Conservation (phyloP, 2,329 filamentous ascomycete species). For the Ophiostoma australiae region DNA sequence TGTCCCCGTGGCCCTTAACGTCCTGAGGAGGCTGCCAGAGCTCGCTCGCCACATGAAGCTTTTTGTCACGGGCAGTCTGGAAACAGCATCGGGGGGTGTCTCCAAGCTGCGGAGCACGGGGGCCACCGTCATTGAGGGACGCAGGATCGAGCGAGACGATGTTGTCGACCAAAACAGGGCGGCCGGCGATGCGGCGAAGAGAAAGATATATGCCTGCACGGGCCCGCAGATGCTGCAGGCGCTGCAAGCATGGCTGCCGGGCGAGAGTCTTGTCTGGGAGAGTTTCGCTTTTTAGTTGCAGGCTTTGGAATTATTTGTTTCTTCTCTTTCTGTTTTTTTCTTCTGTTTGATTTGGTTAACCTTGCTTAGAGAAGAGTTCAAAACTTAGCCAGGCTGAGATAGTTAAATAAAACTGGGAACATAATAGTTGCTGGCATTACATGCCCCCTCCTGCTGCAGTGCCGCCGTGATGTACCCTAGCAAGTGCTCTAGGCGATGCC, state of each 20-base stretch:
- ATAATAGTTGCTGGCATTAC: not conserved
- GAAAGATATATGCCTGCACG: constrained; percentile 50
- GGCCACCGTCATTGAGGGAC: constrained; percentile 32
- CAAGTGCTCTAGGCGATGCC: constrained; percentile 14
- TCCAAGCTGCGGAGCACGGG: constrained; percentile 28
- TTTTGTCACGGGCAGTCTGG: constrained; percentile 53
- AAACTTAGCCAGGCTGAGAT: not conserved
- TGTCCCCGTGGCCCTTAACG: constrained; percentile 56
- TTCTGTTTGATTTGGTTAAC: not conserved
- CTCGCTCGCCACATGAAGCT: constrained; percentile 52
- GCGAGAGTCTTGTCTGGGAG: constrained; percentile 53
- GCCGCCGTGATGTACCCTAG: not conserved
- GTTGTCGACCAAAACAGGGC: constrained; percentile 31
- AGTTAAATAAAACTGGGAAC: constrained; percentile 12
- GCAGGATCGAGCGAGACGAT: constrained; percentile 41
- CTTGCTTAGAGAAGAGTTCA: too few species aligned
- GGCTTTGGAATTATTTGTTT: constrained; percentile 39
- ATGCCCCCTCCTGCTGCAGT: not conserved
- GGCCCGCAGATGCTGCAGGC: constrained; percentile 40
- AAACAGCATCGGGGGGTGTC: not conserved
- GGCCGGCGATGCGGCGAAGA: constrained; percentile 31
- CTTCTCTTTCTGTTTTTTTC: not conserved
- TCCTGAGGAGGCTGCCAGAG: constrained; percentile 47
- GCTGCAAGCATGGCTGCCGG: constrained; percentile 49
- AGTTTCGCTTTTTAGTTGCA: constrained; percentile 44